Evolutionary conservation across 805 yeast genomes (phyloP).

Genomic region (Kuraishia piskuri): DNA sequence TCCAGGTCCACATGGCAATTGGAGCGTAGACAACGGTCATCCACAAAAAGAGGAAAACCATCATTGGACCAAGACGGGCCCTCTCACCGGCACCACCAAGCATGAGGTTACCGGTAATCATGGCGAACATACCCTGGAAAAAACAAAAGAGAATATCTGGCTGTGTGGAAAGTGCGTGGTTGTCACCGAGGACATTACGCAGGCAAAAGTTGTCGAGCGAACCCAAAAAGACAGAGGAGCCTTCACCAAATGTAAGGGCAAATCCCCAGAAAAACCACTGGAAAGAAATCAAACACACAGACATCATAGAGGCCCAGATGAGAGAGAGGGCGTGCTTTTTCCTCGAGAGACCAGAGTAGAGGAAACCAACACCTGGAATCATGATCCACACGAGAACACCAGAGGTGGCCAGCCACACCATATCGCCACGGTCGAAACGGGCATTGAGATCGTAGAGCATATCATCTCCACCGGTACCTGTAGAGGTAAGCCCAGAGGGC

Average conservation of each 20-base stretch:
- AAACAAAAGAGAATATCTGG: slow-evolving; percentile 89
- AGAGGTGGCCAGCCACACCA: slow-evolving; percentile 80
- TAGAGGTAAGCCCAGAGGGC: slow-evolving; percentile 38
- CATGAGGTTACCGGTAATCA: slow-evolving; percentile 87
- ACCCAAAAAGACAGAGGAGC: slow-evolving; percentile 62
- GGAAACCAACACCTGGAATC: slow-evolving; percentile 93
- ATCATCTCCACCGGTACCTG: slow-evolving; percentile 77
- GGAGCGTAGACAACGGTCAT: slow-evolving; percentile 94
- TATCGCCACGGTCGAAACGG: slow-evolving; percentile 64
- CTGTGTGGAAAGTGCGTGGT: slow-evolving; percentile 54
- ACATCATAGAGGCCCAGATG: slow-evolving; percentile 91
- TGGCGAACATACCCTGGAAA: slow-evolving; percentile 96
- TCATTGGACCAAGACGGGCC: slow-evolving; percentile 93
- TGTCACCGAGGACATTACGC: slow-evolving; percentile 75
- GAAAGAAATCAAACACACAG: slow-evolving; percentile 72
- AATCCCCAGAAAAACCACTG: slow-evolving; percentile 99
- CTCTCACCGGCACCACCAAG: slow-evolving; percentile 98
- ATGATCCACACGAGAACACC: slow-evolving; percentile 85
- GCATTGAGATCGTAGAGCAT: slow-evolving; percentile 63
- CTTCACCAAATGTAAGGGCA: slow-evolving; percentile 64
- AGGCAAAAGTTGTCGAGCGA: slow-evolving; percentile 74
- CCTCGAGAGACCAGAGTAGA: slow-evolving; percentile 89
- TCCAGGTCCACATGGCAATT: slow-evolving; percentile 97
- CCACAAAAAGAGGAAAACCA: slow-evolving; percentile 91
- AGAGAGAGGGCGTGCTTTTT: slow-evolving; percentile 93